These are phyloP conservation scores for Chenopodium formosanum DNA, from an alignment of 148 eudicot species.

Conservation along the genomic window DNA sequence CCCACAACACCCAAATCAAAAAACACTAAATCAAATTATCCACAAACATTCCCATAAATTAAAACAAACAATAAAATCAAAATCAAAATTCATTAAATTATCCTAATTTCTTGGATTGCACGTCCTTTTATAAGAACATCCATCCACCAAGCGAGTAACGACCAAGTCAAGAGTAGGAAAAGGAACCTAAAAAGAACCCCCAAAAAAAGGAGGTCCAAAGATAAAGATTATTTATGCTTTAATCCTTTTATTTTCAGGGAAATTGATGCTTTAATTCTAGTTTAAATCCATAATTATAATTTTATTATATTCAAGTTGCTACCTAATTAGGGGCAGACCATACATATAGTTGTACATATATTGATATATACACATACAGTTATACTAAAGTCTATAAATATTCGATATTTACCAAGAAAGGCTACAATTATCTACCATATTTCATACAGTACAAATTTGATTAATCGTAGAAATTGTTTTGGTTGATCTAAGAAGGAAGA, in stretches of 20 bases:
- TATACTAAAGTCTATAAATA: too few species aligned
- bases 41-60: background rate
- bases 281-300: background rate
- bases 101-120: constrained; percentile 16
- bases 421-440: background rate
- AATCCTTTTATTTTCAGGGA: constrained; percentile 5
- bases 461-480: too few species aligned
- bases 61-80: background rate
- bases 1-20: background rate
- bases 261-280: constrained; percentile 29
- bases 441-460: background rate
- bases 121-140: constrained; percentile 4
- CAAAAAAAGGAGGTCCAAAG: background rate
- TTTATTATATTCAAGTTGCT: background rate
- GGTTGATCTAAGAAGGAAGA: too few species aligned
- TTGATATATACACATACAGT: too few species aligned
- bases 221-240: constrained; percentile 17
- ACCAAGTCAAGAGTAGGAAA: constrained; percentile 16
- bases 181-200: background rate
- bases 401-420: background rate
- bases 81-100: background rate
- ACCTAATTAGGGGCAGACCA: background rate
- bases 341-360: background rate
- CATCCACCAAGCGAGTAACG: constrained; percentile 4
- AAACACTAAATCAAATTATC: background rate